Conservation (phyloP, 192 early-diverging fungal genomes). For the Umbelopsis isabellina region DNA sequence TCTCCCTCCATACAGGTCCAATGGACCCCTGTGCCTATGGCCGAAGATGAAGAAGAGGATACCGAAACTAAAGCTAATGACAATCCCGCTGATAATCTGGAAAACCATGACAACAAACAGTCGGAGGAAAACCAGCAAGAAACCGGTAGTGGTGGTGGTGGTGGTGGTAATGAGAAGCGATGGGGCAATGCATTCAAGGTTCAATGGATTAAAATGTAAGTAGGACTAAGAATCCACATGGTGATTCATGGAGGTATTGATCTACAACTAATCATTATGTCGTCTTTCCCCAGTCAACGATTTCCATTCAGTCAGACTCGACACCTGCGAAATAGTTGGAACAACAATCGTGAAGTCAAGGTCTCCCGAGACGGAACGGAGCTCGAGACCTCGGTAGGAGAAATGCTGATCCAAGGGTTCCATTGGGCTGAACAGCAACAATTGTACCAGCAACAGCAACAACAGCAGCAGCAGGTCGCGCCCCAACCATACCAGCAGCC, state of each 20-base stretch:
- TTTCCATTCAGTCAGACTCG: slow-evolving; percentile 48
- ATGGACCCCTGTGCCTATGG: slow-evolving; percentile 32
- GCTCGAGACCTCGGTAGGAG: slow-evolving; percentile 45
- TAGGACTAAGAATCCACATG: not conserved
- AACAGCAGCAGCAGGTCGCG: not conserved
- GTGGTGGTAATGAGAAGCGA: slow-evolving; percentile 31
- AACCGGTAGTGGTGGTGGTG: not conserved
- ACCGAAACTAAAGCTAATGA: slow-evolving; percentile 37
- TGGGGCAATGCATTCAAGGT: slow-evolving; percentile 52
- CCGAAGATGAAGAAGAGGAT: slow-evolving; percentile 37
- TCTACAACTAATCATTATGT: not conserved
- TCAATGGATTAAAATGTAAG: slow-evolving; percentile 55
- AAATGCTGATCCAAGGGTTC: slow-evolving; percentile 43
- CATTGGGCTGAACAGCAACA: slow-evolving; percentile 33
- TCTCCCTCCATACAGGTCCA: slow-evolving; percentile 21
- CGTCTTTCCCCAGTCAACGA: slow-evolving; percentile 38
- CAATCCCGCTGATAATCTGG: not conserved
- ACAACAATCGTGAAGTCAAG: slow-evolving; percentile 54
- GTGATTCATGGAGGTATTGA: not conserved
- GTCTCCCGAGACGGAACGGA: slow-evolving; percentile 55
- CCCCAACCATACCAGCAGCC: slow-evolving; percentile 9
- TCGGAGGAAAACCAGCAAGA: not conserved
- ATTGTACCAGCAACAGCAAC: not conserved
- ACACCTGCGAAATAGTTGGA: slow-evolving; percentile 48
- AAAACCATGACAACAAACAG: not conserved